phyloP scores from a whole-genome alignment of 345 rosid genomes.

The Kernera saxatilis region DNA sequence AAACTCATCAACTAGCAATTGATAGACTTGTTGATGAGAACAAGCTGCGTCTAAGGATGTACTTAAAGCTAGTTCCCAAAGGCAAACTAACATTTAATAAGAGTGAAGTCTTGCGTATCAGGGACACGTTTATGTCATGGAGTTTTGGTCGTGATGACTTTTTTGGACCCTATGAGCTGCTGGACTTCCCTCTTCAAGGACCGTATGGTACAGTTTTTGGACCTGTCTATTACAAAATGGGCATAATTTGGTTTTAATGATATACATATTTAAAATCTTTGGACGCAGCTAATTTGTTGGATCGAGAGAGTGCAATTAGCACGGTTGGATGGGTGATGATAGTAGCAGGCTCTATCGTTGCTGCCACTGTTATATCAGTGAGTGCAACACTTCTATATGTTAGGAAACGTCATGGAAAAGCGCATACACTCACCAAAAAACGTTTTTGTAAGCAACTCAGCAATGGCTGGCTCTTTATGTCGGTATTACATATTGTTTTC shows the following conservation, averaged over 20 bases:
- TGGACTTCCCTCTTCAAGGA: slow-evolving; percentile 69
- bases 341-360: slow-evolving; percentile 39
- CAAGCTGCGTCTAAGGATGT: slow-evolving; percentile 45
- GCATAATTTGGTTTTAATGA: background rate
- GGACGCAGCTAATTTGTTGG: background rate
- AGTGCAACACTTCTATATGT: slow-evolving; percentile 36
- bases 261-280: background rate
- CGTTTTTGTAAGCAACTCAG: slow-evolving; percentile 45
- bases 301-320: slow-evolving; percentile 25
- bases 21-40: slow-evolving; percentile 48
- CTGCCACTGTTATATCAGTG: slow-evolving; percentile 40
- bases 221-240: background rate
- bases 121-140: slow-evolving; percentile 52
- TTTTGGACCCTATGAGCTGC: slow-evolving; percentile 85
- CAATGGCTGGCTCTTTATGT: background rate
- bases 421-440: slow-evolving; percentile 40
- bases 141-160: slow-evolving; percentile 39
- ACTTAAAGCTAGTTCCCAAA: slow-evolving; percentile 23
- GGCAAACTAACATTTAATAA: slow-evolving; percentile 26
- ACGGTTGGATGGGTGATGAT: slow-evolving; percentile 45
- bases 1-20: slow-evolving; percentile 50
- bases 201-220: slow-evolving; percentile 47
- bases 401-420: slow-evolving; percentile 33
- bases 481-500: background rate
- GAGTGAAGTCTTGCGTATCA: slow-evolving; percentile 56